Percentiles rank a stretch among this genome's conserved stretches.
Conservation (phyloP, 495 filamentous ascomycete species). For the Physcia stellaris region DNA sequence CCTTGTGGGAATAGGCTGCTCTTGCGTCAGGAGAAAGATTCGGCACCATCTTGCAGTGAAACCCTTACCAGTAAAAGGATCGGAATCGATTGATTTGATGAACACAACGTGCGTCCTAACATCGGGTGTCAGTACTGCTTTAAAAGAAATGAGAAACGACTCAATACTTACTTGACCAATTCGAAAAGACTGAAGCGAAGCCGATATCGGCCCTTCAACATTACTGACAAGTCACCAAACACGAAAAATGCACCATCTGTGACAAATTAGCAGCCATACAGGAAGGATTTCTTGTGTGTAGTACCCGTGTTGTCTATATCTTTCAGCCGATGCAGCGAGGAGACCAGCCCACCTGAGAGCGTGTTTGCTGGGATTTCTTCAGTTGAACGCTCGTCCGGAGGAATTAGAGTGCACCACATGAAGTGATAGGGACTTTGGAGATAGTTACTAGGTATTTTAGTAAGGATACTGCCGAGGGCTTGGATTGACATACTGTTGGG, state of each 20-base stretch:
- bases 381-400: constrained; percentile 47
- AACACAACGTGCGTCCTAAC: constrained; percentile 39
- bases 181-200: constrained; percentile 83
- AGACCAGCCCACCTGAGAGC: constrained; percentile 71
- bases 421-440: constrained; percentile 69
- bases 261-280: constrained; percentile 2
- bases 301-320: constrained; percentile 72
- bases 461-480: constrained; percentile 1
- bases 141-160: background rate
- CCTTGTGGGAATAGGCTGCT: constrained; percentile 59
- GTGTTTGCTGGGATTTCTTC: constrained; percentile 23
- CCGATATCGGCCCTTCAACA: constrained; percentile 63
- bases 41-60: background rate
- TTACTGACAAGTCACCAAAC: constrained; percentile 86
- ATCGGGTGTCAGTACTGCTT: constrained; percentile 16
- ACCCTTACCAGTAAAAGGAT: constrained; percentile 54
- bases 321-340: constrained; percentile 85
- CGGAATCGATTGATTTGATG: constrained; percentile 58
- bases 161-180: constrained; percentile 50
- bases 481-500: constrained; percentile 45
- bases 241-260: constrained; percentile 90
- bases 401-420: constrained; percentile 57
- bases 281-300: constrained; percentile 7
- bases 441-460: constrained; percentile 45
- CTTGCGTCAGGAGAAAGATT: constrained; percentile 12